Conservation (phyloP, 192 early-diverging fungal species). For the Coemansia asiatica region DNA sequence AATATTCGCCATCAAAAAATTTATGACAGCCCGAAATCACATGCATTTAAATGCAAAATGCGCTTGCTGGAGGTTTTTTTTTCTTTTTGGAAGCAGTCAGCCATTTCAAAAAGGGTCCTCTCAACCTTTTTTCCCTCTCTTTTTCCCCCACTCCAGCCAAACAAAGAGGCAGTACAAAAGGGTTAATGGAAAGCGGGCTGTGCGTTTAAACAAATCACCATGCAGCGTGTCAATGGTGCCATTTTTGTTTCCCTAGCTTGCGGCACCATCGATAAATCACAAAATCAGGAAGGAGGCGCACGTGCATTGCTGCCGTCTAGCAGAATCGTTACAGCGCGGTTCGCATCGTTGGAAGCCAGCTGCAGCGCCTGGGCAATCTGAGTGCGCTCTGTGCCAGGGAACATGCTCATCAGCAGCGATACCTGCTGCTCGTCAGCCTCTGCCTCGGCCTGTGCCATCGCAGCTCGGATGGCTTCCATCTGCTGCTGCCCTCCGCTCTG, state of each 20-base stretch:
- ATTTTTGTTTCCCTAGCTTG: background rate
- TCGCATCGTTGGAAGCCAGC: conserved; percentile 2
- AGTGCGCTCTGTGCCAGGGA: conserved; percentile 1
- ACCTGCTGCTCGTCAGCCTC: background rate
- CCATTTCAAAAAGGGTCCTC: too few species aligned
- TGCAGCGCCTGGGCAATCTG: conserved; percentile 2
- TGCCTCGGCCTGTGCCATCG: background rate
- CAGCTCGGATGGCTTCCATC: background rate
- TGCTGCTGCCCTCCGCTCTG: background rate
- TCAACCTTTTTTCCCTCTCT: too few species aligned
- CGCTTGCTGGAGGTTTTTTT: background rate
- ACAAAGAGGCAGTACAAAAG: too few species aligned
- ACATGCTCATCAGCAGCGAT: conserved; percentile 3
- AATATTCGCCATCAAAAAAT: background rate
- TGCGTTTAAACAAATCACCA: background rate
- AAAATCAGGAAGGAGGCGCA: background rate
- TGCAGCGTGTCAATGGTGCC: background rate
- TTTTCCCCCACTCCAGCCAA: too few species aligned
- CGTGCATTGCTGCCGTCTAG: conserved; percentile 8
- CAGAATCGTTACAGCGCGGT: conserved; percentile 7
- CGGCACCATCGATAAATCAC: background rate
- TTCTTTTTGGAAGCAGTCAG: too few species aligned
- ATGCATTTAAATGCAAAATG: background rate
- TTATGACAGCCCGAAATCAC: too few species aligned
- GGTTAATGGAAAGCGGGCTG: background rate